Base-by-base conservation (phyloP, 495 filamentous ascomycete species). In the Talaromyces stipitatus region DNA sequence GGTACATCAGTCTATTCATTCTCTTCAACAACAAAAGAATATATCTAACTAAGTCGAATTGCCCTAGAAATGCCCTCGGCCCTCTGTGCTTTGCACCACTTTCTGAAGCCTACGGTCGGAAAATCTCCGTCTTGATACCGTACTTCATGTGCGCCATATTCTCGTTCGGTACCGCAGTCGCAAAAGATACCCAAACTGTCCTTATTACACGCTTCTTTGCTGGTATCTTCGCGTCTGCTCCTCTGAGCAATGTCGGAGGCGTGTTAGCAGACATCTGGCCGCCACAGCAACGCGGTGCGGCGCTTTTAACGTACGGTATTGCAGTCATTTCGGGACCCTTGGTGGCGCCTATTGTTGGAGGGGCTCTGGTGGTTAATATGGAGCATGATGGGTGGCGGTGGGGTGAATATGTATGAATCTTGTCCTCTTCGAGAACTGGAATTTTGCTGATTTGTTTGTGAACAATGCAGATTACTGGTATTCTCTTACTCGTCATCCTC, bases 141-240 rank as follows among this genome's bases (percentile, higher is more conserved):
- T 60, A 78, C 12, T 72, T 80, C 36, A 58, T 66, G 20, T 64
- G 78, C 0, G 73, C 62, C 0, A 51, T 60, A 29, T 56, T 60
- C 43, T 56, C 62, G 30, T 80, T 85, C 60, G 80, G 60, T 0
- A 76, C 69, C n/a, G 80, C 76, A 1, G 68, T 72, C 0, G 70
- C 74, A 2, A 81, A 82, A 61, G 78, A 83, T 53, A 71, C 83
- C 24, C 79, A 84, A 65, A 79, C 81, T 0, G 53, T 85, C 20
- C 71, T 85, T 63, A 61, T 83, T 30, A 81, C 77, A n/a, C 62
- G 82, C 5, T 85, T 85, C 69, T 84, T 82, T 60, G 69, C 72
- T 8, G 82, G 77, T 0, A 68, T 84, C 32, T 83, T 83, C 60
- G 74, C 73, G 8, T 73, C 70, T 8, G 79, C 78, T 2, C 72